These are phyloP conservation scores for Rhynchosporium graminicola DNA, from an alignment of 2,329 filamentous ascomycete genomes.

Conservation along the genomic window DNA sequence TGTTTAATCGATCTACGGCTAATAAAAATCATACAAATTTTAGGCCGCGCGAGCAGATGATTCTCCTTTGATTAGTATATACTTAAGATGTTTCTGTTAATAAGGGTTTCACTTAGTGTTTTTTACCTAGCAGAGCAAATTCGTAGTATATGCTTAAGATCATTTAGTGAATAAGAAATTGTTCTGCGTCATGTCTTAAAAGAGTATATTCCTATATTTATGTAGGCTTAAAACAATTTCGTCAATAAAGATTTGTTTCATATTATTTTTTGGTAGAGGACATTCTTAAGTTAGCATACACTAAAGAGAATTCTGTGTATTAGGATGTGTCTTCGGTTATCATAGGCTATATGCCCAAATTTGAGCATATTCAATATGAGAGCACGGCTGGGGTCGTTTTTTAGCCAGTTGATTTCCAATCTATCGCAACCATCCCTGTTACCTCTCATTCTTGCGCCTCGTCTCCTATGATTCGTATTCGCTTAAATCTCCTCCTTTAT, in stretches of 20 bases:
- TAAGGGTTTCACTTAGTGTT: no score
- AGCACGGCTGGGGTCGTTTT: not conserved
- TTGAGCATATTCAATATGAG: not conserved
- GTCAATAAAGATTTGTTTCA: not conserved
- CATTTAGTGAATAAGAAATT: no score
- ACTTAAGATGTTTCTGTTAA: no score
- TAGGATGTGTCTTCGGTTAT: not conserved
- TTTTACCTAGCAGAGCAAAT: not conserved
- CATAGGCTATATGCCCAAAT: not conserved
- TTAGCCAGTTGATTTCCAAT: not conserved
- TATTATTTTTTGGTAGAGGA: not conserved
- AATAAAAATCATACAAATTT: no score
- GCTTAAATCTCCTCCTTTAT: constrained; percentile 1
- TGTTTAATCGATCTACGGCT: no score
- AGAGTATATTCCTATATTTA: no score
- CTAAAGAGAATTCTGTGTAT: not conserved
- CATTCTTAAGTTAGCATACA: not conserved
- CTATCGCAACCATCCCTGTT: not conserved
- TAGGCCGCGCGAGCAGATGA: no score
- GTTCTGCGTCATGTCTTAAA: no score
- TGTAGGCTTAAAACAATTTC: no score
- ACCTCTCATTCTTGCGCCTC: not conserved
- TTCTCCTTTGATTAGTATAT: no score
- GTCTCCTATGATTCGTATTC: not conserved
- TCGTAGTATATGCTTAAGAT: no score